phyloP scores from a whole-genome alignment of 495 filamentous ascomycete genomes.

The Lasiosphaeris hirsuta region DNA sequence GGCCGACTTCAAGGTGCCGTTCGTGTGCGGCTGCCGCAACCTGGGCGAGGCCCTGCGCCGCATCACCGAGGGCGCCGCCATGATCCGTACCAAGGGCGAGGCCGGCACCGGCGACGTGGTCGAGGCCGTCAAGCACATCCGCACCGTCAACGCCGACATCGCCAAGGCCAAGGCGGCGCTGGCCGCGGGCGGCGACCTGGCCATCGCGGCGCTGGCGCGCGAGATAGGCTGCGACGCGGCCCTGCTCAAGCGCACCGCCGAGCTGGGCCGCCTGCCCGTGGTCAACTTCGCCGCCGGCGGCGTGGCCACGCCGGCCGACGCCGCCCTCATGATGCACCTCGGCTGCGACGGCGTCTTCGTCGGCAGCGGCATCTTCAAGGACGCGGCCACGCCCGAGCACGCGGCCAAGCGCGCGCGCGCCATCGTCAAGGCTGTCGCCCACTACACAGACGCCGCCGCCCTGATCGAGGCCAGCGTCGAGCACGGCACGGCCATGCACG shows the following conservation, averaged over 20 bases:
- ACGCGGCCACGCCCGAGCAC: conserved; percentile 59
- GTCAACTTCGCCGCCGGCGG: conserved; percentile 99
- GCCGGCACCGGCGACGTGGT: conserved; percentile 98
- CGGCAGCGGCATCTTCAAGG: conserved; percentile 94
- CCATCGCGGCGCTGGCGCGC: conserved; percentile 73
- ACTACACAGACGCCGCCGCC: conserved; percentile 82
- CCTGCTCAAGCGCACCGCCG: conserved; percentile 78
- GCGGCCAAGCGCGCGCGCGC: conserved; percentile 82
- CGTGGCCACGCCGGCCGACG: conserved; percentile 93
- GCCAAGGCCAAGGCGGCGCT: conserved; percentile 64
- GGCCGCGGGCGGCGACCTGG: conserved; percentile 56
- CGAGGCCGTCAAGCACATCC: conserved; percentile 94
- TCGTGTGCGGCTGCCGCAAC: conserved; percentile 96
- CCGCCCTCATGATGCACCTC: conserved; percentile 98
- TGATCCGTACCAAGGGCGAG: conserved; percentile 99
- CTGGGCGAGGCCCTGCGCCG: conserved; percentile 89
- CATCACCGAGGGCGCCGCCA: conserved; percentile 91
- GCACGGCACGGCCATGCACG: conserved; percentile 93
- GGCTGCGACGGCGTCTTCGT: conserved; percentile 98
- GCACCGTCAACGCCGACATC: conserved; percentile 83
- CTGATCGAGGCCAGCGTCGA: conserved; percentile 83
- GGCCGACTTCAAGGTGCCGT: conserved; percentile 75
- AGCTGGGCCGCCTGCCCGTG: conserved; percentile 84
- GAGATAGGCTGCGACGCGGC: conserved; percentile 73
- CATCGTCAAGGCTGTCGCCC: conserved; percentile 90